Evolutionary conservation across 176 grass and related monocot species (phyloP).

Genomic region (Hyparrhenia diplandra): DNA sequence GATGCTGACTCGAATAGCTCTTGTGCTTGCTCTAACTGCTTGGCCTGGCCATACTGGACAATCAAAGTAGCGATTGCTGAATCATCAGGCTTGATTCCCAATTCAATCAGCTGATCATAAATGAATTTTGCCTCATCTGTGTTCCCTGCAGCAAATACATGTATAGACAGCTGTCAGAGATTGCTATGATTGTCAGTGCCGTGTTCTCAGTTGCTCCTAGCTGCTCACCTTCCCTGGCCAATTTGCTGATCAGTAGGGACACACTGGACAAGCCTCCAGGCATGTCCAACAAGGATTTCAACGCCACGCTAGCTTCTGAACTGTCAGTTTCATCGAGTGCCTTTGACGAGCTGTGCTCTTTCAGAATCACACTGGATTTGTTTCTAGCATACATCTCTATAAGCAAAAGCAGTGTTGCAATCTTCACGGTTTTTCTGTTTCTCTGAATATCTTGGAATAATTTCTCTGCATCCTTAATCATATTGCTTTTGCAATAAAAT

Average conservation of each 20-base stretch:
- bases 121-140: constrained; percentile 52
- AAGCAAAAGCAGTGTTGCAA: constrained; percentile 37
- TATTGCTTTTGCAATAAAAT: constrained; percentile 64
- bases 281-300: constrained; percentile 56
- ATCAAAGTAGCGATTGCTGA: constrained; percentile 62
- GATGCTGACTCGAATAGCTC: constrained; percentile 47
- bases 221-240: constrained; percentile 75
- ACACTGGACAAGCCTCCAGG: constrained; percentile 40
- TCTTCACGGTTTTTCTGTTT: constrained; percentile 31
- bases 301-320: not conserved
- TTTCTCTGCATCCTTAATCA: constrained; percentile 46
- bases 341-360: constrained; percentile 42
- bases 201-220: not conserved
- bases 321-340: constrained; percentile 20
- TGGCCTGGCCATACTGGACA: constrained; percentile 63
- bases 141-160: constrained; percentile 56
- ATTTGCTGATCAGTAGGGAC: constrained; percentile 68
- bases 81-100: constrained; percentile 63
- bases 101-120: constrained; percentile 45
- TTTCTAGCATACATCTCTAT: constrained; percentile 64
- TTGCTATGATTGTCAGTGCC: constrained; percentile 1
- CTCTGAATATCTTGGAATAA: constrained; percentile 57
- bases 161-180: constrained; percentile 21
- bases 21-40: constrained; percentile 55
- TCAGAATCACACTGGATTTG: constrained; percentile 36